Percentiles rank a stretch among this genome's conserved stretches.
Conservation (phyloP, 2,329 filamentous ascomycete species). For the Aureobasidium vineae region DNA sequence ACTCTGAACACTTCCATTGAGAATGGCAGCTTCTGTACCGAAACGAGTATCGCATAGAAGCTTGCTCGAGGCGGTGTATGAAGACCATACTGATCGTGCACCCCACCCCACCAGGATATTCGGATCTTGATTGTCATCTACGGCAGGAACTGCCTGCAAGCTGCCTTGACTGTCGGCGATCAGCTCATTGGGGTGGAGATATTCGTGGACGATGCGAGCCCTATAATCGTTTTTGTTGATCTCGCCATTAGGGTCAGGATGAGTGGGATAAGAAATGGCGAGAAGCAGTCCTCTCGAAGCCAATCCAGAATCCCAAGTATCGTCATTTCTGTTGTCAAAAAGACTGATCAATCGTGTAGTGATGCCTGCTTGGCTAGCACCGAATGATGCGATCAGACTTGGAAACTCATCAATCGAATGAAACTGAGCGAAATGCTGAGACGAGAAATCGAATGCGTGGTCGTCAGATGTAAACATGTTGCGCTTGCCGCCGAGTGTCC, state of each 20-base stretch:
- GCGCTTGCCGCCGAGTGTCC: slow-evolving; percentile 47
- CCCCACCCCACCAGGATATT: slow-evolving; percentile 54
- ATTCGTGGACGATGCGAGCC: slow-evolving; percentile 35
- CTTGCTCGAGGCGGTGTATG: slow-evolving; percentile 45
- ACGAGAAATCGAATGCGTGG: slow-evolving; percentile 41
- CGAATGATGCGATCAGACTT: neutral
- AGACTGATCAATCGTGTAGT: slow-evolving; percentile 43
- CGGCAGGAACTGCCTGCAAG: slow-evolving; percentile 30
- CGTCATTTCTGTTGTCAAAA: slow-evolving; percentile 49
- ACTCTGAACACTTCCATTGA: slow-evolving; percentile 37
- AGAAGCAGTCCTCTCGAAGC: slow-evolving; percentile 36
- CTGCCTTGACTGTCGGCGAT: slow-evolving; percentile 34
- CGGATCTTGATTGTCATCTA: slow-evolving; percentile 23
- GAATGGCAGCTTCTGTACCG: slow-evolving; percentile 37
- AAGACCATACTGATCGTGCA: slow-evolving; percentile 51
- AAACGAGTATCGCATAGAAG: slow-evolving; percentile 47
- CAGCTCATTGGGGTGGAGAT: slow-evolving; percentile 32
- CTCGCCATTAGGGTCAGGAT: neutral
- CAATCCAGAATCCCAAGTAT: slow-evolving; percentile 3
- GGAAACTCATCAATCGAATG: slow-evolving; percentile 46
- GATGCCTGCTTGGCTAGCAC: slow-evolving; percentile 32
- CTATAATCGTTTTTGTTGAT: slow-evolving; percentile 30
- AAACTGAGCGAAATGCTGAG: slow-evolving; percentile 53
- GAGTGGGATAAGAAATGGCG: slow-evolving; percentile 35
- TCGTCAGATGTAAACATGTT: slow-evolving; percentile 34